Evolutionary conservation across 768 basidiomycete genomes (phyloP).

Genomic region (Termitomyces sp.): DNA sequence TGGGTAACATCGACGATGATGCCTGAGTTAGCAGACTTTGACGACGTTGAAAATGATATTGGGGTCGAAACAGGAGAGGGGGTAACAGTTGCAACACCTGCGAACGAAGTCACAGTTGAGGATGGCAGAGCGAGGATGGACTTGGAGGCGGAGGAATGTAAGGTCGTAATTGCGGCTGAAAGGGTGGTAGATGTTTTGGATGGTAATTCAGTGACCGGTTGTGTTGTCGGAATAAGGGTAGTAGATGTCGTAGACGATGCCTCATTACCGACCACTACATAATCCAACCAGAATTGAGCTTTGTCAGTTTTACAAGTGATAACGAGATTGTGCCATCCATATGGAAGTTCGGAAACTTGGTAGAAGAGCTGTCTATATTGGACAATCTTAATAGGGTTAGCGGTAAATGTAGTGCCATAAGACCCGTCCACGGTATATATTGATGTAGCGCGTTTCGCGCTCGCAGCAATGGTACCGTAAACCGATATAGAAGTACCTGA

Average conservation of each 20-base stretch:
- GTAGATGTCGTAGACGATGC: background rate
- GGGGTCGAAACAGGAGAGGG: background rate
- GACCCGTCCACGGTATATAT: slow-evolving; percentile 18
- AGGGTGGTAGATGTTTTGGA: background rate
- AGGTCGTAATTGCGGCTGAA: background rate
- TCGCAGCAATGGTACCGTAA: slow-evolving; percentile 15
- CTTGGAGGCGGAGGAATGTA: background rate
- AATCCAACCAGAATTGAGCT: slow-evolving; percentile 18
- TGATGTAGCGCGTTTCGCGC: slow-evolving; percentile 4
- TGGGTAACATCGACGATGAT: slow-evolving; percentile 7
- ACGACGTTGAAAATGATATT: background rate
- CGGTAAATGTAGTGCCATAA: background rate
- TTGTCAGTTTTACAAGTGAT: slow-evolving; percentile 6
- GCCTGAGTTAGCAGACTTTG: background rate
- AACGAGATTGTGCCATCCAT: slow-evolving; percentile 12
- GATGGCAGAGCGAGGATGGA: background rate
- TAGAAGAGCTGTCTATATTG: slow-evolving; percentile 15
- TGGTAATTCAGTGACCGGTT: background rate
- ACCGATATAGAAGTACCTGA: slow-evolving; percentile 20
- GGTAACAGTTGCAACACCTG: background rate
- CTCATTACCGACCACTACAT: background rate
- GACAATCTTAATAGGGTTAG: background rate
- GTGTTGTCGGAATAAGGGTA: background rate
- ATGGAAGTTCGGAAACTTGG: slow-evolving; percentile 2
- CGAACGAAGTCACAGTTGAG: background rate